Percentiles rank a stretch among this genome's conserved stretches.
phyloP scores from a whole-genome alignment of 805 yeast genomes.

The Metschnikowia proteae region DNA sequence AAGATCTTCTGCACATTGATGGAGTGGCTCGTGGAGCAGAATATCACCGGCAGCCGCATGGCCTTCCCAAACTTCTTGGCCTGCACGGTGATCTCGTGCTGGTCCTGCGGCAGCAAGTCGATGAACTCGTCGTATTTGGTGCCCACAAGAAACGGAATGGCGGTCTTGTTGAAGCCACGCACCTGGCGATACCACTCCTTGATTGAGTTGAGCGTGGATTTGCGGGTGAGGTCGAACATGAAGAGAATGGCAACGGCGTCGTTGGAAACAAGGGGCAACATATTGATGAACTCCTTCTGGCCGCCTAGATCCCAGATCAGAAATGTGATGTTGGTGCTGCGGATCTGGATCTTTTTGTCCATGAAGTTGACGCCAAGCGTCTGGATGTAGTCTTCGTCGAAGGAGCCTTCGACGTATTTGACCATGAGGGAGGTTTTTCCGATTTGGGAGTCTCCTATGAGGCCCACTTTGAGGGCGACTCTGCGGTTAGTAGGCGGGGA shows the following conservation, averaged over 20 bases:
- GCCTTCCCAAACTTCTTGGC: constrained; percentile 84
- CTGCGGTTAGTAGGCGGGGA: constrained; percentile 24
- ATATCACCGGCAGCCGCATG: constrained; percentile 81
- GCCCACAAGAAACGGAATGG: constrained; percentile 88
- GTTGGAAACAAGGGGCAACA: constrained; percentile 88
- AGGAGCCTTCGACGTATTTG: constrained; percentile 91
- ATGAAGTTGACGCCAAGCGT: constrained; percentile 93
- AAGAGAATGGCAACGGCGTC: constrained; percentile 91
- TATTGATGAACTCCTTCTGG: constrained; percentile 88
- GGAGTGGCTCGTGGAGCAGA: constrained; percentile 88
- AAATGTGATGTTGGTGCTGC: constrained; percentile 84
- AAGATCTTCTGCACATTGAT: constrained; percentile 92
- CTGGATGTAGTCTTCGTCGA: constrained; percentile 88
- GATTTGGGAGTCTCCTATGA: constrained; percentile 92
- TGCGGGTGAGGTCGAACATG: constrained; percentile 83
- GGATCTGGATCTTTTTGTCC: constrained; percentile 82
- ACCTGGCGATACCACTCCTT: constrained; percentile 95
- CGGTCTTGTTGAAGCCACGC: constrained; percentile 82
- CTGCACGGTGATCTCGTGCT: constrained; percentile 75
- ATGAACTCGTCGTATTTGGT: constrained; percentile 89
- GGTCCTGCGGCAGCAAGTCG: constrained; percentile 74
- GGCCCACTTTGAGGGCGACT: constrained; percentile 80
- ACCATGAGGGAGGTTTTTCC: constrained; percentile 97
- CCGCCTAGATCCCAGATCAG: constrained; percentile 97
- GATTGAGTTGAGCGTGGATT: constrained; percentile 78